Base-by-base conservation (phyloP, 352 stramenopile genomes). In the Pythium dissimile region DNA sequence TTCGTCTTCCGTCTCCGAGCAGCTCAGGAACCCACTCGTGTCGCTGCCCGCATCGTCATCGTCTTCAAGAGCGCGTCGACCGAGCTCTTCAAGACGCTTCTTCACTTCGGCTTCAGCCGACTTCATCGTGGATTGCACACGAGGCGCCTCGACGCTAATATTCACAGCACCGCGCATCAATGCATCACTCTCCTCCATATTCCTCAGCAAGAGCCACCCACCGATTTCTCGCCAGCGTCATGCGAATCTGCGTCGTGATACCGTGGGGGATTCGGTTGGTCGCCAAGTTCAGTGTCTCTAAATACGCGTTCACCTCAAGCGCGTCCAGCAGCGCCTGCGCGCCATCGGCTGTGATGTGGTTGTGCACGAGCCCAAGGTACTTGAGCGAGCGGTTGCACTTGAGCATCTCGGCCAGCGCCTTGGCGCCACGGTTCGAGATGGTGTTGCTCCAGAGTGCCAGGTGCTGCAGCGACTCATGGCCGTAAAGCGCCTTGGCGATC, bases 401-500 rank as follows among this genome's bases (percentile, higher is more conserved):
- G 34, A 89, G 64, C 28, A 79, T 74, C 2, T 87, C 69, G 8
- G 81, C 81, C 5, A 92, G 53, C 11, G 66, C 68, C 8, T 54
- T 16, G 12, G 75, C 79, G 8, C 79, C 81, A 24, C 58, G 59
- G 52, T 88, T 77, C 20, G 71, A 68, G 59, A 91, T 87, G n/a
- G 62, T 52, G 65, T 89, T 92, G 51, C 66, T 77, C 66, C 69
- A 75, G 27, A 92, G 43, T 20, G 60, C 67, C 51, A 92, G 58
- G 52, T 84, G 66, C 35, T 63, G 76, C 31, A 92, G 42, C 23
- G 82, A 84, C 48, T 86, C 80, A 56, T 93, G 77, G 45, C 78
- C 80, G 43, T 88, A 88, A 5, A 93, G 64, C 11, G 76, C 84
- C 21, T 88, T 69, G 18, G 84, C 81, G 13, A 93, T 43, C 26